phyloP scores from a whole-genome alignment of 2,329 filamentous ascomycete genomes.

The Leptosphaerulina australis region DNA sequence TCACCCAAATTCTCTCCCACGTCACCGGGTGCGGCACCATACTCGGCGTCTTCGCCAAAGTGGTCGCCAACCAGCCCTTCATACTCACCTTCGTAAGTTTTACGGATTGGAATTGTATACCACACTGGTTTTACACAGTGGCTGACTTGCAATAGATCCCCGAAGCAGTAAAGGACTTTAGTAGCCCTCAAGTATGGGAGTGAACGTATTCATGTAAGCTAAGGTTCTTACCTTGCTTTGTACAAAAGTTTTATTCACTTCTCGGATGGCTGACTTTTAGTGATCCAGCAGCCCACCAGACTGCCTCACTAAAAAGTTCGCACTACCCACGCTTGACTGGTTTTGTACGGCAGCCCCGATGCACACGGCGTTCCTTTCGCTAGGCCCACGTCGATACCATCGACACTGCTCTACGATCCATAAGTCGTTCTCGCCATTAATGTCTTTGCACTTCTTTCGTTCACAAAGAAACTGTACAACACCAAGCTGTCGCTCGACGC shows the following conservation, averaged over 20 bases:
- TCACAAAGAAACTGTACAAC: slow-evolving; percentile 21
- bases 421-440: slow-evolving; percentile 7
- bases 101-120: slow-evolving; percentile 36
- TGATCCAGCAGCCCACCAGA: slow-evolving; percentile 29
- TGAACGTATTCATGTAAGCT: slow-evolving; percentile 36
- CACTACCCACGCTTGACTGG: slow-evolving; percentile 18
- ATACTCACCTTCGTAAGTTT: slow-evolving; percentile 56
- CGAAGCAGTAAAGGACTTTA: slow-evolving; percentile 38
- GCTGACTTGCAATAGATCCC: slow-evolving; percentile 42
- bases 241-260: slow-evolving; percentile 41
- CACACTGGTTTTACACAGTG: not conserved
- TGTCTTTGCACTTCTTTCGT: slow-evolving; percentile 13
- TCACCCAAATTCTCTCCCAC: slow-evolving; percentile 52
- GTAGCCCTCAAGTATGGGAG: not conserved
- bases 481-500: slow-evolving; percentile 13
- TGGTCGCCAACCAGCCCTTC: slow-evolving; percentile 54
- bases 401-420: slow-evolving; percentile 3
- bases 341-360: slow-evolving; percentile 23
- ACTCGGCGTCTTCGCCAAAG: slow-evolving; percentile 39
- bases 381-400: slow-evolving; percentile 43
- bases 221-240: slow-evolving; percentile 42
- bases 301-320: slow-evolving; percentile 30
- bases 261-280: slow-evolving; percentile 41
- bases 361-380: slow-evolving; percentile 43
- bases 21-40: slow-evolving; percentile 35